These are phyloP conservation scores for carrot (Daucus carota) DNA, from an alignment of 129 eudicot genomes.

Conservation along the genomic window DH1_v3.0 NC_030387.2:8791001-8791500, in stretches of 20 bases:
- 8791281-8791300: not conserved
- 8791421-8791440: not conserved
- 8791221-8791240: too few relatives aligned
- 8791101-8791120: conserved; percentile 12
- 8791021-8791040: conserved; percentile 28
- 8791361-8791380: not conserved
- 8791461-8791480: too few relatives aligned
- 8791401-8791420: not conserved
- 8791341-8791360: not conserved
- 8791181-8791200: conserved; percentile 2
- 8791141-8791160: not conserved
- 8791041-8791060: conserved; percentile 13
- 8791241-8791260: too few relatives aligned
- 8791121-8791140: conserved; percentile 7
- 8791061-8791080: conserved; percentile 19
- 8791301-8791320: not conserved
- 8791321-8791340: not conserved
- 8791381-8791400: not conserved
- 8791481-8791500: too few relatives aligned
- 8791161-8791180: not conserved
- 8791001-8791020: conserved; percentile 16
- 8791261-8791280: not conserved
- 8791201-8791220: too few relatives aligned
- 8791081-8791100: conserved; percentile 18
- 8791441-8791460: too few relatives aligned